phyloP scores from a whole-genome alignment of 495 filamentous ascomycete species.

The Penicillium coffeae region DNA sequence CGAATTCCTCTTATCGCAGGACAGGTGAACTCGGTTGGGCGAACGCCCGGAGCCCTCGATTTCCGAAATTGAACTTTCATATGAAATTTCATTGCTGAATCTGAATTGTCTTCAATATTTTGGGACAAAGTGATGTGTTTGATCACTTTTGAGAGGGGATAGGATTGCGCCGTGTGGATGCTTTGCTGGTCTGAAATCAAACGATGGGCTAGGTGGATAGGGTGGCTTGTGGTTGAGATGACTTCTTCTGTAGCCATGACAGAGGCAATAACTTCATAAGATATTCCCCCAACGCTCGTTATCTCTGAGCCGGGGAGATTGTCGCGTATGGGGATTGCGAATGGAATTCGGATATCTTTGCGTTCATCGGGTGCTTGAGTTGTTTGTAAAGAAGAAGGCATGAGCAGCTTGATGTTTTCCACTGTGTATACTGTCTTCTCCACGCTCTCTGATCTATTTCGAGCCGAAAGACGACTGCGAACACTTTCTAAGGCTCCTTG shows the following conservation, averaged over 20 bases:
- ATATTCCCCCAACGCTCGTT: constrained; percentile 7
- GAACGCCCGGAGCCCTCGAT: background rate
- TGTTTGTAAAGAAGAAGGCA: constrained; percentile 2
- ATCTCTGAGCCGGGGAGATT: constrained; percentile 1
- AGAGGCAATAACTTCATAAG: constrained; percentile 8
- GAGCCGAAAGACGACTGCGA: background rate
- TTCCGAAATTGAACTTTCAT: constrained; percentile 3
- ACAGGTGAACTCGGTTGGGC: constrained; percentile 11
- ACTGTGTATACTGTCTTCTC: background rate
- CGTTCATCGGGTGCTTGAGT: background rate
- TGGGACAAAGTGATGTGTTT: constrained; percentile 9
- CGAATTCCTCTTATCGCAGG: constrained; percentile 7
- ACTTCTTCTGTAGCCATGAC: background rate
- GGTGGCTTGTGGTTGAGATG: constrained; percentile 1
- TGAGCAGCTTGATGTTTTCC: constrained; percentile 2
- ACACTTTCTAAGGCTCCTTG: background rate
- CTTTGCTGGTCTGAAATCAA: constrained; percentile 2
- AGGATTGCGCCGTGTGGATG: constrained; percentile 7
- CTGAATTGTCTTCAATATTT: background rate
- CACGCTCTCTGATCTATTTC: too few relatives aligned
- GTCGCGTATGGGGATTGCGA: constrained; percentile 5
- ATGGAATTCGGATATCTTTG: constrained; percentile 4
- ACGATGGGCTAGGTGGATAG: constrained; percentile 3
- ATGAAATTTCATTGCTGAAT: background rate
- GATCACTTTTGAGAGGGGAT: constrained; percentile 5